A percentile compares a stretch with the other conserved stretches of the same genome.
Evolutionary conservation across 352 stramenopile genomes (phyloP).

Genomic region (Thraustochytrium sp.): DNA sequence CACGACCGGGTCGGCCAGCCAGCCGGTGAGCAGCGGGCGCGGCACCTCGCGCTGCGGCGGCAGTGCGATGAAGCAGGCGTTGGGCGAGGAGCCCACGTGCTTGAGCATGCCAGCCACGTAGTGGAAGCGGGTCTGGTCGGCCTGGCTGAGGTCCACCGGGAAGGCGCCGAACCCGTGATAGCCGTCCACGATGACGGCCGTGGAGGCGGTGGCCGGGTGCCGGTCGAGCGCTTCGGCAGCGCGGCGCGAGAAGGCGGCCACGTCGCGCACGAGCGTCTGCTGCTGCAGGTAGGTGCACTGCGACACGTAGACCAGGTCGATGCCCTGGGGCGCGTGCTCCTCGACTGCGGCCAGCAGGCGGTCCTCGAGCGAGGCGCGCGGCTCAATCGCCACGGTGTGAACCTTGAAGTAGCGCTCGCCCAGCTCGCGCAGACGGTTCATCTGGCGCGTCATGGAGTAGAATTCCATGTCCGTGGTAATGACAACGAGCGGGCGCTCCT

Average conservation of each 20-base stretch:
- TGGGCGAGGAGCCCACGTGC: slow-evolving; percentile 46
- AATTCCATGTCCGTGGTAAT: slow-evolving; percentile 50
- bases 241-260: slow-evolving; percentile 13
- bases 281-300: slow-evolving; percentile 49
- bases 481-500: slow-evolving; percentile 11
- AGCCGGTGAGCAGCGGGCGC: slow-evolving; percentile 46
- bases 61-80: slow-evolving; percentile 44
- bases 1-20: slow-evolving; percentile 45
- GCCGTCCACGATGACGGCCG: slow-evolving; percentile 45
- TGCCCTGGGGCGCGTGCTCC: not conserved
- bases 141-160: slow-evolving; percentile 29
- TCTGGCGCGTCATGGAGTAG: slow-evolving; percentile 49
- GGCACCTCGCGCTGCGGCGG: not conserved
- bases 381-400: slow-evolving; percentile 43
- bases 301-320: slow-evolving; percentile 47
- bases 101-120: slow-evolving; percentile 49
- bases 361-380: slow-evolving; percentile 28
- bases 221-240: not conserved
- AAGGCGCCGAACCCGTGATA: slow-evolving; percentile 50
- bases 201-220: not conserved
- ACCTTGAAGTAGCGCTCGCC: slow-evolving; percentile 13
- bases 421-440: slow-evolving; percentile 48
- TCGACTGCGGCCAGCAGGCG: slow-evolving; percentile 30
- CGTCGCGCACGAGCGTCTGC: slow-evolving; percentile 44
- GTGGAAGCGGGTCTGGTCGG: slow-evolving; percentile 19